Percentiles rank a stretch among this genome's conserved stretches.
phyloP scores from a whole-genome alignment of 2,329 filamentous ascomycete species.

The Botrytis aclada region DNA sequence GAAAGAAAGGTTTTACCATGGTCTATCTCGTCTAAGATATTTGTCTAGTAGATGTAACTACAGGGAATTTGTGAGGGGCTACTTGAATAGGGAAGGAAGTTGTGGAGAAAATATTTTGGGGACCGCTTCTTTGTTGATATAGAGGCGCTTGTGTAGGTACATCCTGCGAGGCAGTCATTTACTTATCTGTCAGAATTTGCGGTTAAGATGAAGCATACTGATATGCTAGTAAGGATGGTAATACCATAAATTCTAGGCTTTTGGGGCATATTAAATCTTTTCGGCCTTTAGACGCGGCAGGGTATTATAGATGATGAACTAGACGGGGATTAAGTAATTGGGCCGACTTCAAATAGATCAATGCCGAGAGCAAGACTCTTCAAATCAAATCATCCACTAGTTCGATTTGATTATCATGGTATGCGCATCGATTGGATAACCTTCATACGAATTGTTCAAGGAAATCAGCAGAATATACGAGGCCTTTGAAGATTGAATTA shows the following conservation, averaged over 20 bases:
- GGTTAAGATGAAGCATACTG: background rate
- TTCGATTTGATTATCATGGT: constrained; percentile 3
- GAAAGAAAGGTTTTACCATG: background rate
- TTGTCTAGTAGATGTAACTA: background rate
- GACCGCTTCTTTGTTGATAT: background rate
- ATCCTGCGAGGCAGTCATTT: background rate
- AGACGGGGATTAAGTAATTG: constrained; percentile 14
- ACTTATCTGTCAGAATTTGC: background rate
- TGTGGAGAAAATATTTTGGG: background rate
- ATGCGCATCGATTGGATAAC: background rate
- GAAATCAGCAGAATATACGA: constrained; percentile 2
- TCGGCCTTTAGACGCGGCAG: constrained; percentile 2
- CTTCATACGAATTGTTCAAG: background rate
- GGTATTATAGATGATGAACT: constrained; percentile 1
- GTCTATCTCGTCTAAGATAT: background rate
- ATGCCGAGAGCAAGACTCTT: background rate
- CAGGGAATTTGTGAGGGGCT: background rate
- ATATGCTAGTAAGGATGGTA: background rate
- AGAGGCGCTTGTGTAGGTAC: background rate
- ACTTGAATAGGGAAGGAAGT: background rate
- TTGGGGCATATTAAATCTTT: background rate
- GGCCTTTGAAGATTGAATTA: background rate
- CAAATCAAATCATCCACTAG: background rate
- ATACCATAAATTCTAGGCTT: background rate
- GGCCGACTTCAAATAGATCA: background rate